Conservation (phyloP, 2,329 filamentous ascomycete genomes). For the Aspergillus luchuensis region DNA sequence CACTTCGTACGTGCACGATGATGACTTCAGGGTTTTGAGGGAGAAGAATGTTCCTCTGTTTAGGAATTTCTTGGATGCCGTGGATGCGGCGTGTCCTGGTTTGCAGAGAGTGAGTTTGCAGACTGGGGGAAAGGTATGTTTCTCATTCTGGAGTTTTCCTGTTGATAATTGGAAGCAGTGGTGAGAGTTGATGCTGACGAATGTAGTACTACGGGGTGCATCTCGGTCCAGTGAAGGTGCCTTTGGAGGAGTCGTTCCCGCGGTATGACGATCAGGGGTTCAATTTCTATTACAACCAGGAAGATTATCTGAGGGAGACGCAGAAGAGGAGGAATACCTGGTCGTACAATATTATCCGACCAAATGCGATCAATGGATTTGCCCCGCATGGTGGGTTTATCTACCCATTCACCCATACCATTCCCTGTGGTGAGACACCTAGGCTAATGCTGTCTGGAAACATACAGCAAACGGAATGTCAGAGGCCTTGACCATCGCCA, state of each 20-base stretch:
- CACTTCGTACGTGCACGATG: constrained; percentile 37
- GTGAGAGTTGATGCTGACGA: neutral
- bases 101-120: constrained; percentile 32
- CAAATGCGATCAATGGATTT: constrained; percentile 33
- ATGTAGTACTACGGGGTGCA: constrained; percentile 33
- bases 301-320: constrained; percentile 23
- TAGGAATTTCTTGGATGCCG: constrained; percentile 35
- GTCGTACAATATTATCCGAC: constrained; percentile 34
- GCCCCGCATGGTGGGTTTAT: constrained; percentile 26
- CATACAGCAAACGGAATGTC: constrained; percentile 32
- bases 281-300: constrained; percentile 29
- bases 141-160: neutral
- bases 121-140: constrained; percentile 33
- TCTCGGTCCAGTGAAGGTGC: constrained; percentile 27
- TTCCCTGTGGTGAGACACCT: neutral
- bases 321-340: constrained; percentile 23
- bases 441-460: neutral
- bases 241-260: constrained; percentile 24
- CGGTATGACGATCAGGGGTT: constrained; percentile 23
- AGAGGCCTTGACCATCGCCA: constrained; percentile 28
- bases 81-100: constrained; percentile 26
- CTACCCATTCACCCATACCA: neutral
- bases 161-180: neutral
- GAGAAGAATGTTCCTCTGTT: constrained; percentile 34
- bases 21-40: constrained; percentile 31